phyloP scores from a whole-genome alignment of 768 basidiomycete species.

The Tylopilus felleus region DNA sequence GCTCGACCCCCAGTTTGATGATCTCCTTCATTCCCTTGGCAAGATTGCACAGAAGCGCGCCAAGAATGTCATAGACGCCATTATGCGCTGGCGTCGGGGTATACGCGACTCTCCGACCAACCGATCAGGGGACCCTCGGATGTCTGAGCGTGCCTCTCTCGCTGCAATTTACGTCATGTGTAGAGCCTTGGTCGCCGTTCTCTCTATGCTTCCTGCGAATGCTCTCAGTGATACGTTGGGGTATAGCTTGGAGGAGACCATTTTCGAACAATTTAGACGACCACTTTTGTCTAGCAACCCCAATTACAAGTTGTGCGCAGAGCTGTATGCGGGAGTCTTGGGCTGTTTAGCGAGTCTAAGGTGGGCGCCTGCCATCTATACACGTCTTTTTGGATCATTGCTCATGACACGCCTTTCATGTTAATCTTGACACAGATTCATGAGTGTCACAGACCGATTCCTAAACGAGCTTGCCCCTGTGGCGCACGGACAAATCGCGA shows the following conservation, averaged over 20 bases:
- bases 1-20: constrained; percentile 78
- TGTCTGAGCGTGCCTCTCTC: constrained; percentile 68
- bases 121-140: constrained; percentile 29
- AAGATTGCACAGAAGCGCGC: constrained; percentile 83
- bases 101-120: constrained; percentile 59
- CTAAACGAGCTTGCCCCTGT: constrained; percentile 74
- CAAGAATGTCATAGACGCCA: constrained; percentile 79
- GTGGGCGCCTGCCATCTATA: constrained; percentile 38
- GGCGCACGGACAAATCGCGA: constrained; percentile 69
- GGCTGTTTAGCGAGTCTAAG: constrained; percentile 79
- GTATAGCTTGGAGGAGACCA: constrained; percentile 79
- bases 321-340: constrained; percentile 79
- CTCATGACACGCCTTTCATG: not conserved
- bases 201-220: constrained; percentile 71
- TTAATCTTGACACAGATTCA: constrained; percentile 51
- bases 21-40: constrained; percentile 78
- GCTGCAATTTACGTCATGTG: constrained; percentile 90
- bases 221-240: constrained; percentile 76
- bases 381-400: not conserved
- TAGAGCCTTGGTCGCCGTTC: constrained; percentile 74
- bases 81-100: constrained; percentile 81
- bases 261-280: constrained; percentile 78
- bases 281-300: constrained; percentile 62
- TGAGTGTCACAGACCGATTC: constrained; percentile 92
- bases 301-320: constrained; percentile 78